Evolutionary conservation across 2,329 filamentous ascomycete species (phyloP).

Genomic region (Huntiella savannae): DNA sequence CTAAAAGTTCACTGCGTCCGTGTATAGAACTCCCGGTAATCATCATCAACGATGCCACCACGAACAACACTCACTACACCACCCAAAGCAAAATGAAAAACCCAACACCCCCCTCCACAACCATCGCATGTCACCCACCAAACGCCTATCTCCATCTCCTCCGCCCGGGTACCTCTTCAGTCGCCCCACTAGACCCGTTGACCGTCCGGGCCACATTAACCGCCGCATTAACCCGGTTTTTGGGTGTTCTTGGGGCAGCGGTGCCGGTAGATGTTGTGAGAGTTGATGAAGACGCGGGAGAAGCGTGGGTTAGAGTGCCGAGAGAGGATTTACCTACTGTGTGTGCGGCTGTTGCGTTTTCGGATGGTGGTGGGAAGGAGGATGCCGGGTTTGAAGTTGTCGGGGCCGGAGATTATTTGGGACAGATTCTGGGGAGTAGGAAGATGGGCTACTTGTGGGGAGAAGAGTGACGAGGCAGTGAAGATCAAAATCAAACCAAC

Average conservation of each 20-base stretch:
- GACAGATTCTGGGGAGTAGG: slow-evolving; percentile 31
- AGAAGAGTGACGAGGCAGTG: background rate
- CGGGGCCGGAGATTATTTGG: slow-evolving; percentile 45
- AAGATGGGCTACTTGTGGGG: slow-evolving; percentile 28
- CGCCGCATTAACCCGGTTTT: slow-evolving; percentile 44
- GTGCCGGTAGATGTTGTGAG: slow-evolving; percentile 55
- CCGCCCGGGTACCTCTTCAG: slow-evolving; percentile 3
- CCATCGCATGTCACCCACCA: slow-evolving; percentile 18
- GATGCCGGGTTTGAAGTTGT: slow-evolving; percentile 34
- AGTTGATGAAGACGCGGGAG: slow-evolving; percentile 23
- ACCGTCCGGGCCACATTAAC: slow-evolving; percentile 44
- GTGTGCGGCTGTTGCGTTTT: slow-evolving; percentile 46
- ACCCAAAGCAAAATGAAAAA: slow-evolving; percentile 12
- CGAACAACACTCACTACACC: no score
- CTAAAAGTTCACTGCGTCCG: no score
- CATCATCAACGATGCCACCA: no score
- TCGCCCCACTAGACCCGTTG: slow-evolving; percentile 34
- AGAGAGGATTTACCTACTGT: slow-evolving; percentile 39
- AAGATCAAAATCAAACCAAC: background rate
- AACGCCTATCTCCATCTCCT: slow-evolving; percentile 36
- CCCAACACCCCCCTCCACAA: slow-evolving; percentile 15
- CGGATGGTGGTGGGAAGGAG: slow-evolving; percentile 25
- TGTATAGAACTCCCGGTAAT: no score
- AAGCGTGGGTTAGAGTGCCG: slow-evolving; percentile 48
- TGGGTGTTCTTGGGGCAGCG: slow-evolving; percentile 47